A percentile compares a stretch with the other conserved stretches of the same genome.
These are phyloP conservation scores for Boletus reticuloceps DNA, from an alignment of 768 basidiomycete species.

Conservation along the genomic window DNA sequence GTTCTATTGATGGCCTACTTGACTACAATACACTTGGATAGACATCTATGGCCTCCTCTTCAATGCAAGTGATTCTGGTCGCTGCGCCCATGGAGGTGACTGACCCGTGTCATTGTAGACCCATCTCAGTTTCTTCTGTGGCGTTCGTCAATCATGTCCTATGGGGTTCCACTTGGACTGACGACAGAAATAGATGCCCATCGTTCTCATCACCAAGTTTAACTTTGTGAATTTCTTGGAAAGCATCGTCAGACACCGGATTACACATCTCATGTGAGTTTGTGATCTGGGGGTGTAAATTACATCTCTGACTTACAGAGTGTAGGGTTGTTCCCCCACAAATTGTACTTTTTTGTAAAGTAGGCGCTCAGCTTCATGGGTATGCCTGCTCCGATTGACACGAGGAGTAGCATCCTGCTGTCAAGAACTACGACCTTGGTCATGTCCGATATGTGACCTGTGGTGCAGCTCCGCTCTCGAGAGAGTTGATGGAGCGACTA, in stretches of 20 bases:
- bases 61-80: conserved; percentile 38
- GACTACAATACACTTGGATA: conserved; percentile 16
- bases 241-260: conserved; percentile 42
- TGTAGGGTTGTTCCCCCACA: conserved; percentile 46
- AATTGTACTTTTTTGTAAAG: conserved; percentile 50
- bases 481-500: conserved; percentile 48
- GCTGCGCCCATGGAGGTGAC: neutral
- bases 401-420: conserved; percentile 35
- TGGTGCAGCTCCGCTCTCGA: conserved; percentile 60
- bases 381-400: neutral
- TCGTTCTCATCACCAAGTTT: conserved; percentile 47
- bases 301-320: neutral
- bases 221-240: conserved; percentile 43
- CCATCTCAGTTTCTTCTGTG: conserved; percentile 54
- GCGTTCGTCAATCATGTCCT: conserved; percentile 40
- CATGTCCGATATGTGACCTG: conserved; percentile 36
- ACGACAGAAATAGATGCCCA: conserved; percentile 41
- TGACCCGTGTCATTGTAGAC: conserved; percentile 37
- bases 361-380: conserved; percentile 10
- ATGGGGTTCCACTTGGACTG: neutral
- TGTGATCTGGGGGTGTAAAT: neutral
- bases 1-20: neutral
- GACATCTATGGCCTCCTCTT: conserved; percentile 70
- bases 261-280: conserved; percentile 44
- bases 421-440: conserved; percentile 39